Conservation (phyloP, 352 stramenopile species). For the Pythium aristosporum region DNA sequence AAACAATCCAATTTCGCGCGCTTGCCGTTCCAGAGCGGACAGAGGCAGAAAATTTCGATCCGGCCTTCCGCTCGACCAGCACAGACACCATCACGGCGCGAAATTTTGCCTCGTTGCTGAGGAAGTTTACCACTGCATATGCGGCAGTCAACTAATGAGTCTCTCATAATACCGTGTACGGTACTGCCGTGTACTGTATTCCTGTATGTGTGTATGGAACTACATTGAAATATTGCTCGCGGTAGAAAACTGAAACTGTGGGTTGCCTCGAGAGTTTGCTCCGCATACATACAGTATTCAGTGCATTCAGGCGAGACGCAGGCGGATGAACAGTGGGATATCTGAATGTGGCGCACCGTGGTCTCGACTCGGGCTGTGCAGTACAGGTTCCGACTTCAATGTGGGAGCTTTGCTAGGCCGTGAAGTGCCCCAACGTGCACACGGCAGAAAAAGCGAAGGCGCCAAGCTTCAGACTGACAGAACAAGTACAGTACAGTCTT, state of each 20-base stretch:
- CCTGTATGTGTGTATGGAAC: not conserved
- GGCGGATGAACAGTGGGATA: constrained; percentile 1
- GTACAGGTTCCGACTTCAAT: constrained; percentile 8
- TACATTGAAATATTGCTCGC: not conserved
- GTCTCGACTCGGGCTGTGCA: not conserved
- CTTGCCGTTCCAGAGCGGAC: too few relatives aligned
- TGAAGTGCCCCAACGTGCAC: not conserved
- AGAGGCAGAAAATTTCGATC: too few relatives aligned
- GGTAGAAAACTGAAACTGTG: not conserved
- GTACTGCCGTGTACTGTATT: too few relatives aligned
- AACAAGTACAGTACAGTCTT: too few relatives aligned
- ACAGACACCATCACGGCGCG: constrained; percentile 4
- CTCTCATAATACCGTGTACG: too few relatives aligned
- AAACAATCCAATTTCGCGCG: too few relatives aligned
- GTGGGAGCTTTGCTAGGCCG: not conserved
- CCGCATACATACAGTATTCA: too few relatives aligned
- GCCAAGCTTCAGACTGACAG: too few relatives aligned
- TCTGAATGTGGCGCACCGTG: not conserved
- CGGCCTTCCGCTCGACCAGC: too few relatives aligned
- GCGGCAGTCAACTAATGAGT: too few relatives aligned
- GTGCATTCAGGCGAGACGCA: too few relatives aligned
- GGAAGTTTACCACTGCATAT: too few relatives aligned
- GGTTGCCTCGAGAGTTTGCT: not conserved
- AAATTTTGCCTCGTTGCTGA: constrained; percentile 3
- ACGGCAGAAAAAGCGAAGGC: not conserved